Evolutionary conservation across 768 basidiomycete species (phyloP), one percentile per base, ranked within the genome.

Genomic region (Candolleomyces eurysporus): DNA sequence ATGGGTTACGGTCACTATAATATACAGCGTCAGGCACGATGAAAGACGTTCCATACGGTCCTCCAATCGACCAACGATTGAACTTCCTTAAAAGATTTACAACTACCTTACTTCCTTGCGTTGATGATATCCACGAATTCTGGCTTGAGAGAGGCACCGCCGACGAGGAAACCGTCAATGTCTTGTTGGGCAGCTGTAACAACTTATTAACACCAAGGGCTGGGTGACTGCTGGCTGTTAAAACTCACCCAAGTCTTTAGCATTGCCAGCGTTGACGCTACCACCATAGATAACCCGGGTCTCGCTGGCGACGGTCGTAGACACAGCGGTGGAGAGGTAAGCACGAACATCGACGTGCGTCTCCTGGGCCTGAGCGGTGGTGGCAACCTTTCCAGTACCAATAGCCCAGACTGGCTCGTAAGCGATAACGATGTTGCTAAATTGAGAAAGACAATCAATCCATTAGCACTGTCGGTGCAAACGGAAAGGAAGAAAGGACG

Each of bases 351-450:
- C 85, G 42, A 82, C 84, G 70, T 99, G 97, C 2, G 92, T 87
- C 46, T 95, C 91, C 76, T 98, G 96, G 1, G 97, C 97, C 78
- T 98, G 91, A n/a, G 79, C 81, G 0, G 91, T 80, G 32, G 92
- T 92, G 50, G 96, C 96, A 56, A 97, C 96, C 74, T 91, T 96
- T 64, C 96, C 96, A 13, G 96, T 98, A 49, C 97, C 97, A 73
- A 98, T 98, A 39, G 97, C 96, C 96, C 97, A 98, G 17, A 98
- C 93, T 48, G 95, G 93, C 74, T 96, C 94, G 74, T 96, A 99
- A n/a, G 97, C 97, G 68, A 99, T 83, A 61, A 99, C 96, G 70
- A 98, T 81, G 64, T 91, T 86, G 69, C 94, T 96, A 51, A 36
- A 31, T 32, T 48, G 30, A 39, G 14, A n/a, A 32, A 26, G 26